These are phyloP conservation scores for Lactuca sativa DNA, from an alignment of 129 eudicot species.

Conservation along the genomic window DNA sequence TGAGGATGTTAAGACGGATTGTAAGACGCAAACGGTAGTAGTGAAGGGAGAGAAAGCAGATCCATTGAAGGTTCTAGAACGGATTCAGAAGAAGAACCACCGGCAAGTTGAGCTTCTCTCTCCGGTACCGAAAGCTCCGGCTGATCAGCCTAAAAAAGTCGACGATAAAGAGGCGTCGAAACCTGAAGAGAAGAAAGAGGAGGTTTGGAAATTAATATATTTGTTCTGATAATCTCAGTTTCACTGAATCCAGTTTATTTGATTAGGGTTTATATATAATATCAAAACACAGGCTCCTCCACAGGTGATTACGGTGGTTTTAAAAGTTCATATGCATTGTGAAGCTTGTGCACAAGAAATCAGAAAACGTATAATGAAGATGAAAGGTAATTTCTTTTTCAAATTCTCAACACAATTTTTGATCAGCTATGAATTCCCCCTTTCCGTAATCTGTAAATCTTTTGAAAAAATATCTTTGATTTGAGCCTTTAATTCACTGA, in stretches of 20 bases:
- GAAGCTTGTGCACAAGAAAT: slow-evolving; percentile 76
- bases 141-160: slow-evolving; percentile 51
- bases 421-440: too few species aligned
- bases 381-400: slow-evolving; percentile 43
- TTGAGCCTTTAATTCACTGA: too few species aligned
- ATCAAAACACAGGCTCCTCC: slow-evolving; percentile 23
- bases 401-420: too few species aligned
- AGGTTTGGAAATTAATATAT: slow-evolving; percentile 41
- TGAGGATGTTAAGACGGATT: slow-evolving; percentile 79
- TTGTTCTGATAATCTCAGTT: not conserved
- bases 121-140: slow-evolving; percentile 65
- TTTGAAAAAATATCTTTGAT: too few species aligned
- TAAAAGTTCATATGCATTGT: slow-evolving; percentile 77
- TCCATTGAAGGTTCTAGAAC: slow-evolving; percentile 66
- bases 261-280: slow-evolving; percentile 13
- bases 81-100: slow-evolving; percentile 81
- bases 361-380: slow-evolving; percentile 50
- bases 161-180: slow-evolving; percentile 50
- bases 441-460: too few species aligned
- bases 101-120: slow-evolving; percentile 92
- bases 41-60: slow-evolving; percentile 82
- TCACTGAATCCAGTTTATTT: too few species aligned
- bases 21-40: slow-evolving; percentile 80
- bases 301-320: slow-evolving; percentile 47
- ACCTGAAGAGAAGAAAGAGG: slow-evolving; percentile 68